phyloP scores from a whole-genome alignment of 306 rosid species.

The Pachyrhizus erosus region DNA sequence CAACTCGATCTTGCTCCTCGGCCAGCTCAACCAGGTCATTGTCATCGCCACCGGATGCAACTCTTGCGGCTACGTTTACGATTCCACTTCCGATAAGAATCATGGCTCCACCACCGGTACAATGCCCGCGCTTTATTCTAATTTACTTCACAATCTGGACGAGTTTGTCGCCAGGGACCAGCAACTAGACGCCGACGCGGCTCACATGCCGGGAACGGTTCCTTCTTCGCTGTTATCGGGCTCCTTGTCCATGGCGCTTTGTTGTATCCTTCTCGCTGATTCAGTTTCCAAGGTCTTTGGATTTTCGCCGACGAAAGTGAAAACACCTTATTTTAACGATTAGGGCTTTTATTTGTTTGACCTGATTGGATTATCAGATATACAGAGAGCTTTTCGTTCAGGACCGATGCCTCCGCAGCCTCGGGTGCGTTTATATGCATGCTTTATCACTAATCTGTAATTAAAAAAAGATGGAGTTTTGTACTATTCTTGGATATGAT shows the following conservation, averaged over 20 bases:
- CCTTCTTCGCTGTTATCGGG: conserved; percentile 84
- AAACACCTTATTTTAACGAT: background rate
- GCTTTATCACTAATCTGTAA: background rate
- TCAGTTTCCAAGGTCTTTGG: background rate
- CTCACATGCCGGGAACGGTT: conserved; percentile 49
- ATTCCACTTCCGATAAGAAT: conserved; percentile 61
- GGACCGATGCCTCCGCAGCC: conserved; percentile 90
- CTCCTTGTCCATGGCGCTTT: conserved; percentile 89
- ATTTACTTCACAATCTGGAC: conserved; percentile 72
- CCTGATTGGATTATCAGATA: conserved; percentile 69
- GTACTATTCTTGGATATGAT: conserved; percentile 22
- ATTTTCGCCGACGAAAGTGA: background rate
- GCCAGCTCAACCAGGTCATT: conserved; percentile 84
- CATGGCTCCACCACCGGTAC: conserved; percentile 60
- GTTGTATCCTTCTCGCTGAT: conserved; percentile 74
- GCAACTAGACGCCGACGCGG: conserved; percentile 37
- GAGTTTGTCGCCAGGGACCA: conserved; percentile 66
- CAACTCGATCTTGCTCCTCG: conserved; percentile 78
- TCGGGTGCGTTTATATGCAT: conserved; percentile 56
- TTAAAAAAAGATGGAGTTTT: conserved; percentile 33
- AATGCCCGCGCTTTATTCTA: conserved; percentile 78
- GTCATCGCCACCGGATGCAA: conserved; percentile 91
- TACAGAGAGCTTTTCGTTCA: conserved; percentile 86
- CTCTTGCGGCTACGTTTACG: conserved; percentile 75
- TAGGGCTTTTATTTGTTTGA: conserved; percentile 48